Evolutionary conservation across 805 yeast genomes (phyloP).

Genomic region (Ogataea salicorniae): DNA sequence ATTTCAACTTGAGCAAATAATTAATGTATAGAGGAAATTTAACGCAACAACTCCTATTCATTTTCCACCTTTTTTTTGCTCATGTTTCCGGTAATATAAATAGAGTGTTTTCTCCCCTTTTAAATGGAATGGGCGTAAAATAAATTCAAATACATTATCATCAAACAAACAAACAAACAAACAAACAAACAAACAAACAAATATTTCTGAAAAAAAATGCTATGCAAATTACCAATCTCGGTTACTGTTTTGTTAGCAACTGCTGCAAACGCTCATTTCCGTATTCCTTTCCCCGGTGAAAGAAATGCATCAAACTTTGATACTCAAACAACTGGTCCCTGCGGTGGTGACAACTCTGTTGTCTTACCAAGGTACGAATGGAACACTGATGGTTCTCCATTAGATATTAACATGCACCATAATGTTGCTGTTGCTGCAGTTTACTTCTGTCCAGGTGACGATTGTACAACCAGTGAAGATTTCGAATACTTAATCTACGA

Average conservation of each 20-base stretch:
- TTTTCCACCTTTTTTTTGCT: no score
- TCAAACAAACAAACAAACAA: no score
- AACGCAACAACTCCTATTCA: no score
- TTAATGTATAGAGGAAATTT: no score
- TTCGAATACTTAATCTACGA: constrained; percentile 21
- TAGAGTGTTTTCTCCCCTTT: no score
- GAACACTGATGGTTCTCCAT: constrained; percentile 30
- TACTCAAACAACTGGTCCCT: constrained; percentile 26
- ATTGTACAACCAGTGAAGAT: constrained; percentile 20
- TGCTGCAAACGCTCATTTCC: constrained; percentile 23
- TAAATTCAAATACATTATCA: no score
- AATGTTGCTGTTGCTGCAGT: constrained; percentile 21
- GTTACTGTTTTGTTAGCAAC: constrained; percentile 8
- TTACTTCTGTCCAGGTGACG: constrained; percentile 22
- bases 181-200: no score
- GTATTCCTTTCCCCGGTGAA: constrained; percentile 30
- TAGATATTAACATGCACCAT: constrained; percentile 22
- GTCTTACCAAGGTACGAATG: constrained; percentile 26
- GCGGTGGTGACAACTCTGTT: constrained; percentile 26
- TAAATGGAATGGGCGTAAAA: no score
- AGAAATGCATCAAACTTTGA: constrained; percentile 28
- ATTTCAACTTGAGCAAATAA: no score
- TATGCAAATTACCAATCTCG: not conserved
- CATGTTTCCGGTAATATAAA: no score
- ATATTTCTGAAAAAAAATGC: not conserved